Percentiles rank a stretch among this genome's conserved stretches.
Conservation (phyloP, 306 rosid species). For the Trifolium dubium region DNA sequence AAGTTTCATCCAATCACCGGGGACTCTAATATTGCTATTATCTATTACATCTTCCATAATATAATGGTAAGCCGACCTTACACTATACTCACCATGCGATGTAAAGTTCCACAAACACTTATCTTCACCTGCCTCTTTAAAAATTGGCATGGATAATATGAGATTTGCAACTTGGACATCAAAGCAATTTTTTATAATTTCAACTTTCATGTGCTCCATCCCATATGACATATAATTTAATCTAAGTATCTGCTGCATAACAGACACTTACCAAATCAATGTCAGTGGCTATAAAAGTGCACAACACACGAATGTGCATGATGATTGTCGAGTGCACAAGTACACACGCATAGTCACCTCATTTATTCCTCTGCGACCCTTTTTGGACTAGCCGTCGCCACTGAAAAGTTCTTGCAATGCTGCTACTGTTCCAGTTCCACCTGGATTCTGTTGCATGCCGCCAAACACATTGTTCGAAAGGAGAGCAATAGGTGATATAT, state of each 20-base stretch:
- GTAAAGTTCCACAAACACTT: no score
- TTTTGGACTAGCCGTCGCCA: conserved; percentile 87
- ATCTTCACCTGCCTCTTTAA: no score
- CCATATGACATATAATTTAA: no score
- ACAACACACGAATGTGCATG: background rate
- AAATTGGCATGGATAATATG: no score
- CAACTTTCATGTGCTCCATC: no score
- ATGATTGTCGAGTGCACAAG: background rate
- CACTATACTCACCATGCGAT: no score
- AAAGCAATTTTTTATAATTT: no score
- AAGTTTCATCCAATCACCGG: no score
- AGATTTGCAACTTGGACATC: no score
- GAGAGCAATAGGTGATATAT: conserved; percentile 97
- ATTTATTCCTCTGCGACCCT: conserved; percentile 87
- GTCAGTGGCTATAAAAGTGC: conserved; percentile 18
- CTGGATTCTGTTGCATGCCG: conserved; percentile 59
- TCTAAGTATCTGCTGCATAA: conserved; percentile 70
- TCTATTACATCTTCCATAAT: no score
- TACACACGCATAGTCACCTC: conserved; percentile 60
- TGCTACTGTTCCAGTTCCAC: conserved; percentile 68
- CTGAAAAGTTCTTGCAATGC: conserved; percentile 93
- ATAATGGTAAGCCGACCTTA: no score
- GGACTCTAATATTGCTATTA: no score
- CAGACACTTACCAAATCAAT: conserved; percentile 42
- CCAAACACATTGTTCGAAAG: conserved; percentile 91